Percentiles rank a stretch among this genome's conserved stretches.
These are phyloP conservation scores for Citrus maxima DNA, from an alignment of 345 rosid species.

Conservation along the genomic window DNA sequence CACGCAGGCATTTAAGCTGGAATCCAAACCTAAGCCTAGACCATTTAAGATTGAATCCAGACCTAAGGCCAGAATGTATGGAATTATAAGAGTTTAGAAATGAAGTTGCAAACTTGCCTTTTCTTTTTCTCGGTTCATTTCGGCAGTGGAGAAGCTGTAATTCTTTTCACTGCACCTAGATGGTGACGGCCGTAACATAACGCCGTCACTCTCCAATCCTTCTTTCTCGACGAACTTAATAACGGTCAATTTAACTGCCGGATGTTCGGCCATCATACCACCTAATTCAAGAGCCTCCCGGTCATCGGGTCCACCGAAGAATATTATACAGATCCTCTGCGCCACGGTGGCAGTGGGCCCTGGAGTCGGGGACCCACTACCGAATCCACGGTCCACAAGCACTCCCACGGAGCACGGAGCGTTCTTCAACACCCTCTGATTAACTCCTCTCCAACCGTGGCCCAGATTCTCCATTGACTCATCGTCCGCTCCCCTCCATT, in stretches of 20 bases:
- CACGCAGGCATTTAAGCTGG: no score
- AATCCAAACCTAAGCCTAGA: no score
- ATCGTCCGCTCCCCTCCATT: slow-evolving; percentile 47
- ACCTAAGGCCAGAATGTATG: neutral
- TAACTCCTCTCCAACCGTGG: slow-evolving; percentile 76
- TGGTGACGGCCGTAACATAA: slow-evolving; percentile 35
- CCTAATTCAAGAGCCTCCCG: slow-evolving; percentile 73
- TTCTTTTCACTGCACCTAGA: slow-evolving; percentile 35
- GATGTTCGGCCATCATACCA: slow-evolving; percentile 76
- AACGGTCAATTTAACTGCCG: slow-evolving; percentile 51
- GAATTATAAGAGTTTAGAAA: neutral
- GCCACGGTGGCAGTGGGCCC: slow-evolving; percentile 16
- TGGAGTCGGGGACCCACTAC: slow-evolving; percentile 30
- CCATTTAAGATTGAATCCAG: no score
- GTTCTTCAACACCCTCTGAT: slow-evolving; percentile 60
- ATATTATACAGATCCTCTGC: slow-evolving; percentile 55
- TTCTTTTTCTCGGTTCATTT: slow-evolving; percentile 44
- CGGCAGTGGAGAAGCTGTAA: slow-evolving; percentile 54
- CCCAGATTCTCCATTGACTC: slow-evolving; percentile 55
- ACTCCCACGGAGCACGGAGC: slow-evolving; percentile 79
- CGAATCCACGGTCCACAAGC: slow-evolving; percentile 82
- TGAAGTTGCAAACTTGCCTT: slow-evolving; percentile 24
- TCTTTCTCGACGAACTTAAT: slow-evolving; percentile 44
- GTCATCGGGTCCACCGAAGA: slow-evolving; percentile 84
- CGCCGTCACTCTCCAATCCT: slow-evolving; percentile 24